Evolutionary conservation across 306 rosid species (phyloP).

Genomic region (Ochetophila trinervis): DNA sequence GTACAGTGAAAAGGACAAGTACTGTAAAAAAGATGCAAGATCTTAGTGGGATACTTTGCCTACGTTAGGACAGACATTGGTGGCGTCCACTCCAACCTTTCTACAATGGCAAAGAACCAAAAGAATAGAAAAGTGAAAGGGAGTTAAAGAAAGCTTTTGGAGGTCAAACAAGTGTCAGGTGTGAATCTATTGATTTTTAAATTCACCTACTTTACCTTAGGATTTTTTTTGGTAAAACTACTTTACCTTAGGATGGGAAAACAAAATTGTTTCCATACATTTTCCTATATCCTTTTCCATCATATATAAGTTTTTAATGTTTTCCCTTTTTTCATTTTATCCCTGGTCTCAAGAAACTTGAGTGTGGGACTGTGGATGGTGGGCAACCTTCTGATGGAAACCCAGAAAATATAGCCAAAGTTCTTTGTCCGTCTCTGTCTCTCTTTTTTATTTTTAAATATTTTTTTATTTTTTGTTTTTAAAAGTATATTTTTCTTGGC

Average conservation of each 20-base stretch:
- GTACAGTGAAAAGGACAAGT: constrained; percentile 48
- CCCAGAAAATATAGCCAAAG: constrained; percentile 31
- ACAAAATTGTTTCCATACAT: constrained; percentile 29
- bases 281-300: constrained; percentile 20
- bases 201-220: not conserved
- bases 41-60: constrained; percentile 83
- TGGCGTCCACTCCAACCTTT: constrained; percentile 68
- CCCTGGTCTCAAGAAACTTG: constrained; percentile 43
- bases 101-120: constrained; percentile 45
- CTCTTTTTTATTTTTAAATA: constrained; percentile 1
- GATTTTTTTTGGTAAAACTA: too few species aligned
- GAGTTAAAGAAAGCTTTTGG: constrained; percentile 36
- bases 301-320: constrained; percentile 18
- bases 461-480: not conserved
- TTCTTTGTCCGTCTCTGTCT: constrained; percentile 26
- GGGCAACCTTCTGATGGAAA: constrained; percentile 40
- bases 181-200: constrained; percentile 37
- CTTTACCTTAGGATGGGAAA: constrained; percentile 24
- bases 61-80: constrained; percentile 53
- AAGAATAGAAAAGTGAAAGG: constrained; percentile 32
- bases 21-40: constrained; percentile 46
- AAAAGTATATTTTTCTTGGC: not conserved
- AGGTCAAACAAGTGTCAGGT: constrained; percentile 62
- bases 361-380: constrained; percentile 25
- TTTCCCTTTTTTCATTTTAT: constrained; percentile 20